A percentile compares a stretch with the other conserved stretches of the same genome.
Conservation (phyloP, 1,139 yeast species). For the Insectozyma bohioensis region DNA sequence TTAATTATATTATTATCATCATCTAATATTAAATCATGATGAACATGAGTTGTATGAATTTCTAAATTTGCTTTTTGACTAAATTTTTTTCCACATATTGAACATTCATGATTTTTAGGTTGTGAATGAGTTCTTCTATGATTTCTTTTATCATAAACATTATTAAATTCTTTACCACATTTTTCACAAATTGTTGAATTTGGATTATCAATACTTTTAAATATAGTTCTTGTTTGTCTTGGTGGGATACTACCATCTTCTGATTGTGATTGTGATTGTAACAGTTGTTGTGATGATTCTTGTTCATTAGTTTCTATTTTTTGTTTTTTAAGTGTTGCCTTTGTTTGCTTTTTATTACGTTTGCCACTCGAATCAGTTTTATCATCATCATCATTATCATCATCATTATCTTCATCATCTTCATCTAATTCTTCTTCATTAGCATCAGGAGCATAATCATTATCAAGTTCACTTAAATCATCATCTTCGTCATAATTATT, state of each 20-base stretch:
- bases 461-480: slow-evolving; percentile 8
- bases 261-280: too few relatives aligned
- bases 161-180: slow-evolving; percentile 14
- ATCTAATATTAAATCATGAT: slow-evolving; percentile 16
- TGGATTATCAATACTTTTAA: slow-evolving; percentile 15
- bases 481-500: slow-evolving; percentile 7
- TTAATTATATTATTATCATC: slow-evolving; percentile 5
- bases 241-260: slow-evolving; percentile 5
- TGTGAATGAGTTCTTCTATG: slow-evolving; percentile 18
- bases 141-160: slow-evolving; percentile 16
- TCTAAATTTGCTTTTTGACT: slow-evolving; percentile 21
- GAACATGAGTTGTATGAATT: slow-evolving; percentile 16
- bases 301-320: slow-evolving; percentile 2
- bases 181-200: slow-evolving; percentile 14
- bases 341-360: slow-evolving; percentile 2
- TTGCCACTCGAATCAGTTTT: slow-evolving; percentile 2
- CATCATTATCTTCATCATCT: slow-evolving; percentile 12
- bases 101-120: slow-evolving; percentile 18
- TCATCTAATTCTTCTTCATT: slow-evolving; percentile 11
- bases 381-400: slow-evolving; percentile 10
- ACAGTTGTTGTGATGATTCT: background rate
- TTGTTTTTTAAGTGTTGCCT: background rate
- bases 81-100: slow-evolving; percentile 21
- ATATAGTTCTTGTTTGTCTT: slow-evolving; percentile 16
- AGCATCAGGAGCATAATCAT: slow-evolving; percentile 6